Base-by-base conservation (phyloP, 306 rosid species). In the Quercus parvula region DNA sequence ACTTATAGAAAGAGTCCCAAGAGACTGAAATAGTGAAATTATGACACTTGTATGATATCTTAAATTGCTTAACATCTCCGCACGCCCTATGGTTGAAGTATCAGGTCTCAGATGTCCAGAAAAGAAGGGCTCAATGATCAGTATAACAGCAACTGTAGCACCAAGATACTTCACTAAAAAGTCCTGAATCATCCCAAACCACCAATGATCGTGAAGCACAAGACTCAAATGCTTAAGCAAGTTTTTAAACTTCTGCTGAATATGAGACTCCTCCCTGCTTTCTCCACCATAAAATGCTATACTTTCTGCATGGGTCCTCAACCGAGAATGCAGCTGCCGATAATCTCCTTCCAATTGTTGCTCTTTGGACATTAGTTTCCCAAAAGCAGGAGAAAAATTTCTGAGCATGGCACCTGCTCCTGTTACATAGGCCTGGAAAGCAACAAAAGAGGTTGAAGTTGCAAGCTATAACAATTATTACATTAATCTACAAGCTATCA, bases 121-220 rank as follows among this genome's bases (percentile, higher is more conserved):
- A 81, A 96, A 96, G 87, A 96, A 96, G 62, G 99, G 99, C 90
- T 93, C 99, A 28, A 96, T 90, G 55, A 96, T 96, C 87, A 96
- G 82, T 71, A 96, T 88, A 83, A 93, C 99, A 79, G 99, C 99
- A 70, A 96, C 87, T 56, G 99, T 96, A 73, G 99, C 98, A 78
- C 99, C 99, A 76, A 96, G 97, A 88, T 96, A 96, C 88, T 96
- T 96, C 84, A 93, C 79, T 58, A 96, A 70, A 78, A 93, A 96
- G 81, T 96, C 99, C 76, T 96, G 99, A 87, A 96, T 91, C 98
- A 96, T 96, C 87, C 99, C 98, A 90, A 96, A 96, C 99, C 99
- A 96, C 99, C 99, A 96, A 75, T 96, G 97, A 71, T 96, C 97
- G 56, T 96, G 98, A 78, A 90, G 87, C 72, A 90, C 98, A 71